Base-by-base conservation (phyloP, 306 rosid genomes). In the Acmispon strigosus region DNA sequence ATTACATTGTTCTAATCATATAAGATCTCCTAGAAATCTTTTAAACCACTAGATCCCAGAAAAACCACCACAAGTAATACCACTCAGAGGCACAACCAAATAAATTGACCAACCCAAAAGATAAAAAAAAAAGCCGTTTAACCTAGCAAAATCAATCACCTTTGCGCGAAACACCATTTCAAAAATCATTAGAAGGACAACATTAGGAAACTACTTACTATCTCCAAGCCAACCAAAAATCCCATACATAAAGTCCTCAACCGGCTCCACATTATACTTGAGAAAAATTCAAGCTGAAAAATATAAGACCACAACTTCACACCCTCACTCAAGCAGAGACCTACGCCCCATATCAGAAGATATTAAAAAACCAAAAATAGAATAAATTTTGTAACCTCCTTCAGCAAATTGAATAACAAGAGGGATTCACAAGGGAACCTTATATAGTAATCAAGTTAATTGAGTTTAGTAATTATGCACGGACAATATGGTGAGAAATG, bases 341-440 rank as follows among this genome's bases (percentile, higher is more conserved):
- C 53, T 3, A 20, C 8, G 36, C 66, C 16, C 20, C 7, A 29
- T 72, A 22, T 37, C 16, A 7, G 6, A 47, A 32, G 36, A 45
- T 6, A 50, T 50, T 16, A 7, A 27, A 44, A 45, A 51, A 27
- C 32, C 3, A 67, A 63, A 0, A 24, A 57, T 12, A 29, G 29
- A 56, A 43, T 27, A 27, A 32, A 32, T 4, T 5, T 22, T 15
- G 2, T 16, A 49, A 16, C 41, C 22, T 53, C 70, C 75, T 39
- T 76, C 20, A 68, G 43, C 64, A 59, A 59, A 57, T 24, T 57
- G 19, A 48, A 45, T 14, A 66, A 17, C 52, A 66, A 66, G 18
- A 62, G 17, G 8, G 52, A 57, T 55, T 20, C 43, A 55, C 67
- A 13, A 34, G 52, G 34, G 45, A 47, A 15, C 48, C 27, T 20